Percentiles rank a stretch among this genome's conserved stretches.
These are phyloP conservation scores for Arctium lappa DNA, from an alignment of 129 eudicot species.

Conservation along the genomic window DNA sequence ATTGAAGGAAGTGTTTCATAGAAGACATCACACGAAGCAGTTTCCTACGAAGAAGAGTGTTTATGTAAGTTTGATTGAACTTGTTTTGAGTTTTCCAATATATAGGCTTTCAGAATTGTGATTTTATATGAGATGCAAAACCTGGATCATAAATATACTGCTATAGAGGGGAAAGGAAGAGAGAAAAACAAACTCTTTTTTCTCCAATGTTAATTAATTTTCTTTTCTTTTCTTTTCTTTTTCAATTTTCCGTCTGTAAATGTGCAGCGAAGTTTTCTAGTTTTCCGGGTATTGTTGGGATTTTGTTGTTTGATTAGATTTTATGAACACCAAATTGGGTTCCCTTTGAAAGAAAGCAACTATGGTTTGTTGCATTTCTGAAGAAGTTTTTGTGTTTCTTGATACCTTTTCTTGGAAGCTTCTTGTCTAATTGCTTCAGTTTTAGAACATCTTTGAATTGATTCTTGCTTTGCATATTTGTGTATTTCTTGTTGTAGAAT, in stretches of 20 bases:
- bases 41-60: background rate
- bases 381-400: too few relatives aligned
- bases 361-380: background rate
- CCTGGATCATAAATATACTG: constrained; percentile 30
- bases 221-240: background rate
- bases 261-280: constrained; percentile 17
- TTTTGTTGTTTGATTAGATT: constrained; percentile 17
- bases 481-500: background rate
- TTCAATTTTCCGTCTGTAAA: constrained; percentile 8
- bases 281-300: constrained; percentile 6
- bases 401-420: background rate
- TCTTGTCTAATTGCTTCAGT: background rate
- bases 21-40: constrained; percentile 21
- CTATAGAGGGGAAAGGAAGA: constrained; percentile 5
- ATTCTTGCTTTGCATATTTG: background rate
- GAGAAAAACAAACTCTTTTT: background rate
- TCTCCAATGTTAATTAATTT: background rate
- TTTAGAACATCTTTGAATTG: background rate
- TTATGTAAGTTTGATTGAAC: constrained; percentile 22
- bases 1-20: constrained; percentile 29
- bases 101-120: constrained; percentile 38
- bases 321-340: constrained; percentile 16
- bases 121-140: constrained; percentile 49
- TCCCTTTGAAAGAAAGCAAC: constrained; percentile 3
- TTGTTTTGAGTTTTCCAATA: constrained; percentile 31